These are phyloP conservation scores for Tympanopsis confertula DNA, from an alignment of 2,329 filamentous ascomycete species.

Conservation along the genomic window DNA sequence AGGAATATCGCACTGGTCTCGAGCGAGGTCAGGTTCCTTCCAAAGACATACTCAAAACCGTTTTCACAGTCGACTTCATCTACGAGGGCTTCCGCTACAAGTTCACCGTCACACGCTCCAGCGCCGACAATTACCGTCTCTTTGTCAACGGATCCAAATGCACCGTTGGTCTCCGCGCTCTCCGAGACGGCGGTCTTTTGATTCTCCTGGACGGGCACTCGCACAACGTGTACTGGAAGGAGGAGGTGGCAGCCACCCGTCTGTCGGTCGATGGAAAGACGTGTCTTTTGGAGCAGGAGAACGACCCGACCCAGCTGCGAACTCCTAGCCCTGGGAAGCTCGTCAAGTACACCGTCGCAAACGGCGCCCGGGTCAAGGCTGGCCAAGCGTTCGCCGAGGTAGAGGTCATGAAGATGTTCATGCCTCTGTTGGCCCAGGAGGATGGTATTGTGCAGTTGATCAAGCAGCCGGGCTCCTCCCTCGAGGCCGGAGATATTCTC, in stretches of 20 bases:
- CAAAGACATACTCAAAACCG: slow-evolving; percentile 93
- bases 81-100: slow-evolving; percentile 96
- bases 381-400: slow-evolving; percentile 93
- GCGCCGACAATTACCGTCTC: slow-evolving; percentile 85
- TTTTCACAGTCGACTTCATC: slow-evolving; percentile 96
- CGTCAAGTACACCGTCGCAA: slow-evolving; percentile 94
- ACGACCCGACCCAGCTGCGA: slow-evolving; percentile 92
- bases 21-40: slow-evolving; percentile 96
- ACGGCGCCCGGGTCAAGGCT: slow-evolving; percentile 82
- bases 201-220: slow-evolving; percentile 83
- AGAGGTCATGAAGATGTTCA: slow-evolving; percentile 99
- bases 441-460: slow-evolving; percentile 95
- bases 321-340: slow-evolving; percentile 94
- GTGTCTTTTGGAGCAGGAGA: slow-evolving; percentile 94
- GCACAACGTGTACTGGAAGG: slow-evolving; percentile 99
- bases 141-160: slow-evolving; percentile 99
- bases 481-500: slow-evolving; percentile 94
- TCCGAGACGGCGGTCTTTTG: slow-evolving; percentile 87
- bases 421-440: slow-evolving; percentile 89
- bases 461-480: slow-evolving; percentile 95
- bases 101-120: slow-evolving; percentile 90
- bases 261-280: slow-evolving; percentile 97
- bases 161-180: slow-evolving; percentile 78
- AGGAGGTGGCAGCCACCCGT: slow-evolving; percentile 90
- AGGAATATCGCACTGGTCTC: slow-evolving; percentile 75